A percentile compares a stretch with the other conserved stretches of the same genome.
Evolutionary conservation across 306 rosid genomes (phyloP).

Genomic region (Cucumis cinereus): DNA sequence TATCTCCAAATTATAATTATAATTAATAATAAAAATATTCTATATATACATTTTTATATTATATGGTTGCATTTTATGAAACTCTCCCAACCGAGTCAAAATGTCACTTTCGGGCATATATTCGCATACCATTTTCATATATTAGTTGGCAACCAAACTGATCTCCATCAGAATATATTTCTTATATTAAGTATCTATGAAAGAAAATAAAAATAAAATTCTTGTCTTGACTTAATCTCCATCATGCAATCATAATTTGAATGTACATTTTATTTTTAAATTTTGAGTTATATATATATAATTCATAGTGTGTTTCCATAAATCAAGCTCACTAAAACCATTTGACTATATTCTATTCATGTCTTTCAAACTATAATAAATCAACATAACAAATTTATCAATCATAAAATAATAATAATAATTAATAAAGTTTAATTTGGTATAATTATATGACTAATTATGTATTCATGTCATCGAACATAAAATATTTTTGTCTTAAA

Average conservation of each 20-base stretch:
- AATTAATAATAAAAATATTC: background rate
- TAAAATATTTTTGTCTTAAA: too few species aligned
- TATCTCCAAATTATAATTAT: background rate
- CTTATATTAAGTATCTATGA: background rate
- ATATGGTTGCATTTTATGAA: background rate
- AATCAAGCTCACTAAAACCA: background rate
- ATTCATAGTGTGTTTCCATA: background rate
- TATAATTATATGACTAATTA: background rate
- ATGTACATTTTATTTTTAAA: background rate
- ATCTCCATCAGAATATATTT: constrained; percentile 8
- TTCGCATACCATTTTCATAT: constrained; percentile 11
- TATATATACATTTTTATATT: background rate
- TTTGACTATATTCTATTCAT: background rate
- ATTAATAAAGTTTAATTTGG: background rate
- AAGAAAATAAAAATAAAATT: background rate
- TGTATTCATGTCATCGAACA: too few species aligned
- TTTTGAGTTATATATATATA: background rate
- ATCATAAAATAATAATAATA: background rate
- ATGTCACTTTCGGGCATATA: constrained; percentile 14
- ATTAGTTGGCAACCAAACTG: constrained; percentile 7
- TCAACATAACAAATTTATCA: background rate
- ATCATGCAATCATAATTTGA: background rate
- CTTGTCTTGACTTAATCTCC: background rate
- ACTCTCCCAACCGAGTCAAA: background rate
- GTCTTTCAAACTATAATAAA: background rate